phyloP scores from a whole-genome alignment of 805 yeast species.

The Priceomyces castillae region DNA sequence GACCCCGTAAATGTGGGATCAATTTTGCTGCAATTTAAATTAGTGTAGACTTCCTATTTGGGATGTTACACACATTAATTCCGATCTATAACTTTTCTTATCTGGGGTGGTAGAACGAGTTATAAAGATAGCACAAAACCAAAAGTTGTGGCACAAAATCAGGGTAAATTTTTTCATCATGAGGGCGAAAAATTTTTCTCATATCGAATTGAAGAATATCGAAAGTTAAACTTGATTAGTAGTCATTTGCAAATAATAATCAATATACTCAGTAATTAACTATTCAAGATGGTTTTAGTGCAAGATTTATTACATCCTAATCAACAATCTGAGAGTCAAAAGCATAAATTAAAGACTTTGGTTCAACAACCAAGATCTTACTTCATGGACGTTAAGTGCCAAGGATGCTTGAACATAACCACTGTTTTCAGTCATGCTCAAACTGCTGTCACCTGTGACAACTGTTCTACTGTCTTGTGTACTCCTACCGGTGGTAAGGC shows the following conservation, averaged over 20 bases:
- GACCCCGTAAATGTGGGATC: not conserved
- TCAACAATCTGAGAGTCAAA: constrained; percentile 36
- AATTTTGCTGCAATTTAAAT: not conserved
- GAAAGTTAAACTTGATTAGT: not conserved
- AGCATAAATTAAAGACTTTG: constrained; percentile 39
- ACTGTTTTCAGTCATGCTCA: constrained; percentile 43
- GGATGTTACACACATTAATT: not conserved
- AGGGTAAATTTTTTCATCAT: constrained; percentile 2
- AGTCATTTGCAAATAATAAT: not conserved
- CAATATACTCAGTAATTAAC: not conserved
- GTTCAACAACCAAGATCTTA: constrained; percentile 42
- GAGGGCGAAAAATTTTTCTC: constrained; percentile 9
- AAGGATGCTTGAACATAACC: constrained; percentile 41
- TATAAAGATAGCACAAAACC: not conserved
- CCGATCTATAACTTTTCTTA: not conserved
- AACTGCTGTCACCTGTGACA: constrained; percentile 42
- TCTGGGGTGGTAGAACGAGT: not conserved
- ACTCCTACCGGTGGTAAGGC: constrained; percentile 45
- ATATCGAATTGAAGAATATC: not conserved
- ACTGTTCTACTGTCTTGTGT: constrained; percentile 39
- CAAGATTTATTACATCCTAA: constrained; percentile 43
- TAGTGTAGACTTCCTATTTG: not conserved
- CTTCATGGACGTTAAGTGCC: constrained; percentile 44
- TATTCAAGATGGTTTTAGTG: constrained; percentile 35
- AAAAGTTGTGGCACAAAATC: constrained; percentile 2